Percentiles rank a stretch among this genome's conserved stretches.
Evolutionary conservation across 1,139 yeast species (phyloP).

Genomic region (Debaryomyces udenii): DNA sequence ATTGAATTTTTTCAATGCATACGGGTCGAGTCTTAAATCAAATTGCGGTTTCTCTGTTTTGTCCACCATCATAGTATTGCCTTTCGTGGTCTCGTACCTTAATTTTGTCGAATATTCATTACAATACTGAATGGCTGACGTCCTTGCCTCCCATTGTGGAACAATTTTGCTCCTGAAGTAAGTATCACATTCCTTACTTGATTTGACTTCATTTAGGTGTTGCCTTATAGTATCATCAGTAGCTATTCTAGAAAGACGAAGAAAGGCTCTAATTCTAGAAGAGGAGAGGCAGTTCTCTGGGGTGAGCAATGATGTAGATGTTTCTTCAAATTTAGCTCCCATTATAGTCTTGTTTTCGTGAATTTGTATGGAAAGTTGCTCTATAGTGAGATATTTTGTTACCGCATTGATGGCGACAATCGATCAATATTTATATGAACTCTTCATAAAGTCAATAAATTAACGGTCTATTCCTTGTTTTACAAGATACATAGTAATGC

Average conservation of each 20-base stretch:
- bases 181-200: conserved; percentile 26
- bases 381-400: conserved; percentile 3
- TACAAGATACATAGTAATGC: conserved; percentile 5
- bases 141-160: conserved; percentile 43
- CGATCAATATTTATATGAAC: too few relatives aligned
- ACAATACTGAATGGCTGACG: conserved; percentile 36
- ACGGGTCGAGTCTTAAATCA: conserved; percentile 45
- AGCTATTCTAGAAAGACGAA: conserved; percentile 40
- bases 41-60: conserved; percentile 17
- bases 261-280: conserved; percentile 39
- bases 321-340: background rate
- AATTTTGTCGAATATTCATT: conserved; percentile 27
- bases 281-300: conserved; percentile 39
- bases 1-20: conserved; percentile 34
- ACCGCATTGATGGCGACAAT: conserved; percentile 5
- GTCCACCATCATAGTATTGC: conserved; percentile 10
- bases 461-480: background rate
- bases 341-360: background rate
- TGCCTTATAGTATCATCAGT: conserved; percentile 45
- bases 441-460: background rate
- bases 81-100: conserved; percentile 19
- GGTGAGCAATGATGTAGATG: conserved; percentile 20
- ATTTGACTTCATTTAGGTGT: conserved; percentile 36
- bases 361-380: too few relatives aligned
- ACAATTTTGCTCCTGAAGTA: conserved; percentile 32